These are phyloP conservation scores for Sarocladiaceae sp. DNA, from an alignment of 2,329 filamentous ascomycete species.

Conservation along the genomic window DNA sequence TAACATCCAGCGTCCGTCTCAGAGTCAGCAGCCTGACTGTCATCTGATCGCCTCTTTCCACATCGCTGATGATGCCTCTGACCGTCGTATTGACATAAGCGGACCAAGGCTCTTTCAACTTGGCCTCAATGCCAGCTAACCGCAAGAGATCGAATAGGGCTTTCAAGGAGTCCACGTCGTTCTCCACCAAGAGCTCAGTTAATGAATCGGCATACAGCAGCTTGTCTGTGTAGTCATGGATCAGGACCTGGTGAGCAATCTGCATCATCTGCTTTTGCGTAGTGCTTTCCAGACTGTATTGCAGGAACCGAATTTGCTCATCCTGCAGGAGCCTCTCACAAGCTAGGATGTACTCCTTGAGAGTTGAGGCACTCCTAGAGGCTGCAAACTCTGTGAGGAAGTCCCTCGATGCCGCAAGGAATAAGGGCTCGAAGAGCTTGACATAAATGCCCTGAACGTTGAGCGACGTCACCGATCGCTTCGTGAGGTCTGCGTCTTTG, in stretches of 20 bases:
- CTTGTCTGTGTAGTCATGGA: constrained; percentile 60
- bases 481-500: constrained; percentile 61
- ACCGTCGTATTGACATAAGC: constrained; percentile 74
- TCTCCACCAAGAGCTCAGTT: constrained; percentile 63
- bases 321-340: constrained; percentile 62
- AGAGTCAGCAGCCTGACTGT: constrained; percentile 74
- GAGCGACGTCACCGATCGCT: constrained; percentile 72
- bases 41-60: constrained; percentile 76
- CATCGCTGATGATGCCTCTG: constrained; percentile 71
- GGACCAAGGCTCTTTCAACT: constrained; percentile 67
- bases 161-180: constrained; percentile 63
- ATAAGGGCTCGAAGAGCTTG: constrained; percentile 69
- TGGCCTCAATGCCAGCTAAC: constrained; percentile 62
- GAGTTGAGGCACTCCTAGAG: constrained; percentile 52
- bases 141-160: constrained; percentile 73
- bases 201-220: constrained; percentile 63
- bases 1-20: constrained; percentile 69
- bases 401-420: constrained; percentile 59
- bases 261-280: constrained; percentile 73
- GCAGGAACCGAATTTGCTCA: constrained; percentile 72
- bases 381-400: constrained; percentile 69
- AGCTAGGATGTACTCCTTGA: constrained; percentile 70
- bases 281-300: constrained; percentile 73
- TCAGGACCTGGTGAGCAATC: constrained; percentile 64
- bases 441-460: constrained; percentile 79